Evolutionary conservation across 441 rosid genomes (phyloP).

Genomic region (Mallotus japonicus): DNA sequence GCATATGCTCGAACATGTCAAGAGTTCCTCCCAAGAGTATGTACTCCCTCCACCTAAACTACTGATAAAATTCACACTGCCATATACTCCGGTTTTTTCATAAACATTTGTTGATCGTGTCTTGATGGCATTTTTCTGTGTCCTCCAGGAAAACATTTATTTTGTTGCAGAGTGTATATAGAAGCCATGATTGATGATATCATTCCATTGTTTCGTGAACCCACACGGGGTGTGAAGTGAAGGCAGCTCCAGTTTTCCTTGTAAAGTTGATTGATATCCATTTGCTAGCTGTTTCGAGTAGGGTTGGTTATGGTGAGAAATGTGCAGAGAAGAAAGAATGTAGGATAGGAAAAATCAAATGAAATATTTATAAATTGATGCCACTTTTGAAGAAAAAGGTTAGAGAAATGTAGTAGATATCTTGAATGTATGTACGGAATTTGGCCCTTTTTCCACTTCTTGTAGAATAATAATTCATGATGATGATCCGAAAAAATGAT

Average conservation of each 20-base stretch:
- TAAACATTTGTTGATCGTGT: no score
- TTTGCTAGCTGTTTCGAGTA: constrained; percentile 8
- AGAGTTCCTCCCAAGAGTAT: constrained; percentile 36
- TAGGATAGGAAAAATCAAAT: constrained; percentile 9
- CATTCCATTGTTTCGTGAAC: constrained; percentile 23
- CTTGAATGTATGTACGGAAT: constrained; percentile 22
- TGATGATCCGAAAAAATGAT: background rate
- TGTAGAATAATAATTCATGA: constrained; percentile 16
- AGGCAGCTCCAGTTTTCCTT: constrained; percentile 19
- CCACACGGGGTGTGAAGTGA: background rate
- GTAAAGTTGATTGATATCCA: constrained; percentile 25
- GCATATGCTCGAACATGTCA: constrained; percentile 20
- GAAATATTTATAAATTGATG: background rate
- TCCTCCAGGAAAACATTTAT: constrained; percentile 34
- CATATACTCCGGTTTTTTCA: no score
- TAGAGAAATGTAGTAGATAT: constrained; percentile 12
- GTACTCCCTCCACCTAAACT: constrained; percentile 25
- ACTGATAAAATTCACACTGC: background rate
- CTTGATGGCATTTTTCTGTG: background rate
- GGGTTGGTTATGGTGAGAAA: constrained; percentile 22
- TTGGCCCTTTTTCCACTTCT: constrained; percentile 2
- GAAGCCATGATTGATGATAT: constrained; percentile 35
- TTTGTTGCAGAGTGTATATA: constrained; percentile 34
- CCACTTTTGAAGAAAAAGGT: background rate
- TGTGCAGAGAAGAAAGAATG: constrained; percentile 27